phyloP scores from a whole-genome alignment of 2,329 filamentous ascomycete species.

The Arthrobotrys megalospora region DNA sequence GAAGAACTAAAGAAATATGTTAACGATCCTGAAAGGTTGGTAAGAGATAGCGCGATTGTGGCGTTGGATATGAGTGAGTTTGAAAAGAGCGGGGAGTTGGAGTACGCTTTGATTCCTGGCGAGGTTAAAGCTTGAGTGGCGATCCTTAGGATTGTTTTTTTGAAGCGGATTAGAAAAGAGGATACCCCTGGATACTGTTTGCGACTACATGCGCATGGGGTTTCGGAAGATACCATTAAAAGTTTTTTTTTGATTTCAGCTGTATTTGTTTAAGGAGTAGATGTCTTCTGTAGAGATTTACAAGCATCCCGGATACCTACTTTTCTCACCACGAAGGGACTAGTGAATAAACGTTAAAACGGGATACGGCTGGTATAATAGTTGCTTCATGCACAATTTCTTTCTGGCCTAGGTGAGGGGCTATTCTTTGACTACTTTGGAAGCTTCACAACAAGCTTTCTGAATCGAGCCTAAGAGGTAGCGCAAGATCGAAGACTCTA shows the following conservation, averaged over 20 bases:
- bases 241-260: constrained; percentile 2
- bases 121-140: constrained; percentile 67
- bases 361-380: too few species aligned
- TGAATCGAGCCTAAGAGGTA: too few species aligned
- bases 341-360: too few species aligned
- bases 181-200: constrained; percentile 9
- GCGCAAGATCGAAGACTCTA: too few species aligned
- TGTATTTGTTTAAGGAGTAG: constrained; percentile 3
- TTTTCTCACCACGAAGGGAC: too few species aligned
- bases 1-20: constrained; percentile 86
- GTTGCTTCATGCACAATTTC: too few species aligned
- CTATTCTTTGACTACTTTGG: too few species aligned
- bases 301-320: background rate
- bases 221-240: constrained; percentile 28
- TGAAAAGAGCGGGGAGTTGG: constrained; percentile 87
- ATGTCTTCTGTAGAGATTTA: constrained; percentile 8
- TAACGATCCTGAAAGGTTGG: constrained; percentile 91
- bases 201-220: background rate
- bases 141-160: constrained; percentile 11
- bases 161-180: constrained; percentile 13
- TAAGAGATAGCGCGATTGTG: constrained; percentile 93
- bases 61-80: constrained; percentile 98
- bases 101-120: constrained; percentile 92
- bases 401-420: too few species aligned
- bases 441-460: too few species aligned